Evolutionary conservation across 2,329 filamentous ascomycete genomes (phyloP), one percentile per base, ranked within the genome.

Genomic region (Pezicula neosporulosa): DNA sequence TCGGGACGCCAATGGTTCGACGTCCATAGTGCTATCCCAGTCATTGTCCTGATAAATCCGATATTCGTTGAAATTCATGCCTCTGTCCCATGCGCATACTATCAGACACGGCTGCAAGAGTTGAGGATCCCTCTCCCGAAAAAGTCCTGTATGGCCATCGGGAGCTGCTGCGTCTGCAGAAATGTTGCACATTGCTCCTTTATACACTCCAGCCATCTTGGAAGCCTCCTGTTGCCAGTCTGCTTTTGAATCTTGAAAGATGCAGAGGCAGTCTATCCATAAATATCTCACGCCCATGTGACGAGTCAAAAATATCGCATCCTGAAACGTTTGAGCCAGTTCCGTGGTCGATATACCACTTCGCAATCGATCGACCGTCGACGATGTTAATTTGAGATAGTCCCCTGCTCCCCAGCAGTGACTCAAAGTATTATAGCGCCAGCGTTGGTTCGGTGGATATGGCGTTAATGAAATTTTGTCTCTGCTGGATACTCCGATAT

Each of bases 201-300:
- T 44, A 47, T 66, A 67, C 10, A 64, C 56, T 6, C 57, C 39
- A 3, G 48, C 51, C 62, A 66, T 67, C 30, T 52, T 46, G 2
- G 55, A 45, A 9, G 59, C 51, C 48, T 66, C 60, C 15, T 47
- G 44, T 15, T 55, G 41, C 63, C 62, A 64, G 41, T 66, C 65
- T 36, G 60, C 49, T 46, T 57, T 48, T 12, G 61, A 60, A 39
- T 64, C 61, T 44, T 69, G 65, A 30, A 64, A 55, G 19, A 69
- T 66, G 44, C 67, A 69, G 1, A 68, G 51, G 12, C 59, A 55
- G 54, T 68, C 66, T 24, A 68, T 63, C 66, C 66, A 68, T 16
- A 68, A 51, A 49, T 66, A 68, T 1, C 18, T 9, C 18, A 38
- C 10, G 6, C 36, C 10, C 36, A 38, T 15, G 36, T 18, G 36